Conservation (phyloP, 202 grass and related monocot species). For the Bolboschoenoplectus hybrid region DNA sequence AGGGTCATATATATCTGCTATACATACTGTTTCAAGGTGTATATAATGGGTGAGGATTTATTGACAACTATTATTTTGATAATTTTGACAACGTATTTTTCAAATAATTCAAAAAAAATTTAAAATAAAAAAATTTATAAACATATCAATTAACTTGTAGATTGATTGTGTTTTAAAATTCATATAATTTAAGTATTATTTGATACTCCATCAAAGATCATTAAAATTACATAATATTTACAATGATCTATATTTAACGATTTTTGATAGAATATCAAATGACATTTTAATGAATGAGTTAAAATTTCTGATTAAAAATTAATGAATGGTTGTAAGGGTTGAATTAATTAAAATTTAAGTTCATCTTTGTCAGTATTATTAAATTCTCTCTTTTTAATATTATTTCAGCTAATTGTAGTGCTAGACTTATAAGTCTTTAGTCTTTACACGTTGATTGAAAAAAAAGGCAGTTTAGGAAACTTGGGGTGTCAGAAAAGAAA, state of each 20-base stretch:
- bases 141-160: too few species aligned
- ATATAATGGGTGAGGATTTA: not conserved
- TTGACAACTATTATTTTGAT: too few species aligned
- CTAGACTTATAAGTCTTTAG: not conserved
- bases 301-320: not conserved
- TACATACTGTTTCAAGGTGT: not conserved
- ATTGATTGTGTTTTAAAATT: too few species aligned
- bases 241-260: too few species aligned
- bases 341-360: not conserved
- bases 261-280: too few species aligned
- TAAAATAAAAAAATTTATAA: too few species aligned
- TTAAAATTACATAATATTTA: too few species aligned
- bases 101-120: too few species aligned
- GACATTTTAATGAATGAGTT: not conserved
- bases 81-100: too few species aligned
- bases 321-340: not conserved
- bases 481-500: constrained; percentile 14
- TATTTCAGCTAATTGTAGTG: not conserved
- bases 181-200: too few species aligned
- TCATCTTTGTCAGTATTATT: not conserved
- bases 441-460: not conserved
- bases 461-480: not conserved
- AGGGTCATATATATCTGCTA: not conserved
- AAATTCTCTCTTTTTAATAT: not conserved
- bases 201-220: too few species aligned